Evolutionary conservation across 192 early-diverging fungal species (phyloP), one percentile per base, ranked within the genome.

Genomic region (Coemansia sp.): DNA sequence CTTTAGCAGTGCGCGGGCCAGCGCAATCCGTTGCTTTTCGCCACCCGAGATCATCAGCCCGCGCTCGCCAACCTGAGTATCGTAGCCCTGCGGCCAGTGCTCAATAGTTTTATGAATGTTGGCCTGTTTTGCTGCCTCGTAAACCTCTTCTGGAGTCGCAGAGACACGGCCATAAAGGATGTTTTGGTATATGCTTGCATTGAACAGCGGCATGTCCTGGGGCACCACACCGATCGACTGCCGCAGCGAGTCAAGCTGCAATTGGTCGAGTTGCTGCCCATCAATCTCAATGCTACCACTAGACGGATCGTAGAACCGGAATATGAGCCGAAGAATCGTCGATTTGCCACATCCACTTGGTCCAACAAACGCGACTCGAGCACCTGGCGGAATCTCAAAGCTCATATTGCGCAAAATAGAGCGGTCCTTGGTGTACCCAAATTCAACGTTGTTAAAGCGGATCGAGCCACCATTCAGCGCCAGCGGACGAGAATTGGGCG

Each of bases 311-410:
- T 93, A 97, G 82, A 95, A 98, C 3, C 97, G 87, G 84, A 94
- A 95, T 5, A 99, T 72, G 25, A 99, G 84, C 41, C 93, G 84
- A 37, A 93, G 67, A 23, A 94, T 79, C 7, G 91, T 93, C 4
- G 89, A 92, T 69, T 94, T 94, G 47, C 97, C 97, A 63, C 95
- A 95, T 1, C 97, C 97, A 70, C 86, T 88, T 1, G 94, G 93
- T 0, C 96, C 96, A 0, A 97, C 96, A 74, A 99, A 88, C 11
- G 96, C 97, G 6, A 92, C 87, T 12, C 89, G 90, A 29, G 86
- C 84, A 24, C 97, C 96, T 0, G 88, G 84, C 15, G 92, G 92
- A 37, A 99, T 91, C 25, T 82, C 86, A 73, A 99, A 92, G 63
- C 73, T 86, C 27, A 97, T 73, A 50, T 90, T 75, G 35, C 85